Evolutionary conservation across 495 filamentous ascomycete genomes (phyloP), one percentile per base, ranked within the genome.

Genomic region (Penicillium coffeae): DNA sequence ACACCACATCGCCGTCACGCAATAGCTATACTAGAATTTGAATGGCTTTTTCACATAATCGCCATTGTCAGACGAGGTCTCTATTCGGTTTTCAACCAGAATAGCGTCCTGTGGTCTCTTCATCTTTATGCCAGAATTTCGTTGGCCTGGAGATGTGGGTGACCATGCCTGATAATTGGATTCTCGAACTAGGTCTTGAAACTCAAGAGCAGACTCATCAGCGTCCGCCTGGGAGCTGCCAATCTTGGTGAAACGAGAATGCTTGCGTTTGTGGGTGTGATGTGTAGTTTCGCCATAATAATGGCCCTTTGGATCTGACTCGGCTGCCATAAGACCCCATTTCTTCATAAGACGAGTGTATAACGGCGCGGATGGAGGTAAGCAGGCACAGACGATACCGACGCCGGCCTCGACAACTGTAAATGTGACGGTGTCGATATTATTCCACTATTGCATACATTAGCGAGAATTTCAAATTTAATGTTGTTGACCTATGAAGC

Each of bases 341-440:
- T 15, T 46, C 18, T 37, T 36, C 25, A 46, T 21, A 5, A 46
- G 12, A 46, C 9, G 12, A 7, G 15, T n/a, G 43, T 22, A 46
- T 8, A 46, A 13, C 6, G 32, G 33, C 15, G 32, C 43, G 4
- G 33, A 46, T n/a, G 43, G 18, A 18, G 43, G 43, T 5, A 46
- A 33, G 32, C 43, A 37, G 16, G 43, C 43, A 15, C 43, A 46
- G 43, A 46, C 19, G 10, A 46, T 46, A 2, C 43, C 43, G 8
- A 46, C 16, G 1, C 22, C 33, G n/a, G 32, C 30, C 18, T 46
- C 43, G 19, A 46, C 30, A 10, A 46, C 13, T 0, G 43, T 46
- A 16, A 46, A 46, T 7, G 43, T 46, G 43, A 27, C 33, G 9
- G 19, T 37, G 19, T 46, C 19, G 43, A 37, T 25, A 37, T 46